Evolutionary conservation across 78 protist genomes (phyloP), one percentile per base, ranked within the genome.

Genomic region (Dictyostelium brefeldianum): DNA sequence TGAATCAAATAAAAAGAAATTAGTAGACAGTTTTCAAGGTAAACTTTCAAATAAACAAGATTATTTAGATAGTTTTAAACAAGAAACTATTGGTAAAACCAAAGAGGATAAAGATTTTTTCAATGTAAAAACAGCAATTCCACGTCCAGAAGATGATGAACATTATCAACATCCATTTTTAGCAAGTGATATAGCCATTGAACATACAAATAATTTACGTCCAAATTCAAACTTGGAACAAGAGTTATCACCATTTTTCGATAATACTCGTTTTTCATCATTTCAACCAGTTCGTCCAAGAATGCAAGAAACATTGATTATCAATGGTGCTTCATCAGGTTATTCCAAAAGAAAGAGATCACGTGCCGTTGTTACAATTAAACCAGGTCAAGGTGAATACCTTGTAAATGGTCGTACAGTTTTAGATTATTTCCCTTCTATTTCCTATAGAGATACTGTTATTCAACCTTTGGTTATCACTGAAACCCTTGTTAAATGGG

Each of bases 391-490:
- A 25, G 95, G 95, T n/a, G 67, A 64, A 20, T 10, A 80, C 4
- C 8, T 43, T 2, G 65, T 90, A 46, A 90, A 90, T 10, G 95
- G 83, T 64, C 53, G 81, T 31, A 56, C 95, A 11, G 14, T 90
- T 9, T 9, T 50, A 43, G 95, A 90, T n/a, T 90, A 90, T 25
- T 90, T 90, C 83, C 75, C 71, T 7, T 41, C 81, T n/a, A 31
- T 67, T 46, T 20, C 89, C 53, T 80, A 56, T 22, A 74, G 69
- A 47, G 95, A 90, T 50, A 22, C 56, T 15, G 81, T 90, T 7
- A 0, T 90, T 11, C 77, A 80, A 56, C 95, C 95, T 50, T 71
- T 90, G 69, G 89, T 90, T 65, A 71, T 90, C 90, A 81, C 90
- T 14, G 91, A 83, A 51, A 90, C 87, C 18, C 53, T 90, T 46